phyloP scores from a whole-genome alignment of 331 rosid species.

The Telfairia occidentalis region DNA sequence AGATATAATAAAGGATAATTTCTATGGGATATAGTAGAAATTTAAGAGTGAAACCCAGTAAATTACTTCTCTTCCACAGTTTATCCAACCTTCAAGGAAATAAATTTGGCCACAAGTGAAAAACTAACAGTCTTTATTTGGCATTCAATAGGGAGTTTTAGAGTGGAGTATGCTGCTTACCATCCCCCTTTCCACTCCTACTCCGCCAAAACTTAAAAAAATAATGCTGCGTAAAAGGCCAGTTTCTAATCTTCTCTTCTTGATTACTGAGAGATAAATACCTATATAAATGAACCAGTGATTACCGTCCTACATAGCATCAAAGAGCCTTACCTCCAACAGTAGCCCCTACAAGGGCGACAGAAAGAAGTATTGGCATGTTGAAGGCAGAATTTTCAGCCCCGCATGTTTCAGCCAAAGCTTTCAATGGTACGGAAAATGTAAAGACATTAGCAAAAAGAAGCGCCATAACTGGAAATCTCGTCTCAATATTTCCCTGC shows the following conservation, averaged over 20 bases:
- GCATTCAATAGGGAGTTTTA: background rate
- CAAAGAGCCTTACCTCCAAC: conserved; percentile 70
- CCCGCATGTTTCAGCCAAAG: conserved; percentile 82
- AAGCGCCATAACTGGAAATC: conserved; percentile 36
- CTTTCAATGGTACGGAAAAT: conserved; percentile 52
- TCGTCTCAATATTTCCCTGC: conserved; percentile 39
- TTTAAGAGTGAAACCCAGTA: background rate
- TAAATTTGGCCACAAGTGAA: background rate
- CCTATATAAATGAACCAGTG: background rate
- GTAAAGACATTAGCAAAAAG: conserved; percentile 43
- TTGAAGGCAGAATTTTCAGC: conserved; percentile 52
- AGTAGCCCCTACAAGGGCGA: conserved; percentile 89
- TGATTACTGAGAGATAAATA: background rate
- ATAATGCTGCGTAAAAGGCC: background rate
- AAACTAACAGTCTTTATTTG: background rate
- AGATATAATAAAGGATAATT: background rate
- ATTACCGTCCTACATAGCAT: background rate
- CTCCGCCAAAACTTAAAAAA: background rate
- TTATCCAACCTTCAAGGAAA: background rate
- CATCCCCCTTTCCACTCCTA: background rate
- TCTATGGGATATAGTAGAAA: background rate
- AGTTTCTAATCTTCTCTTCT: background rate
- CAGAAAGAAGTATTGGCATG: conserved; percentile 76
- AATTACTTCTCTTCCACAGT: conserved; percentile 1
- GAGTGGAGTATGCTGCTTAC: background rate